Evolutionary conservation across 106 monocot species (phyloP), one percentile per base, ranked within the genome.

Genomic region (Agapanthus africanus): DNA sequence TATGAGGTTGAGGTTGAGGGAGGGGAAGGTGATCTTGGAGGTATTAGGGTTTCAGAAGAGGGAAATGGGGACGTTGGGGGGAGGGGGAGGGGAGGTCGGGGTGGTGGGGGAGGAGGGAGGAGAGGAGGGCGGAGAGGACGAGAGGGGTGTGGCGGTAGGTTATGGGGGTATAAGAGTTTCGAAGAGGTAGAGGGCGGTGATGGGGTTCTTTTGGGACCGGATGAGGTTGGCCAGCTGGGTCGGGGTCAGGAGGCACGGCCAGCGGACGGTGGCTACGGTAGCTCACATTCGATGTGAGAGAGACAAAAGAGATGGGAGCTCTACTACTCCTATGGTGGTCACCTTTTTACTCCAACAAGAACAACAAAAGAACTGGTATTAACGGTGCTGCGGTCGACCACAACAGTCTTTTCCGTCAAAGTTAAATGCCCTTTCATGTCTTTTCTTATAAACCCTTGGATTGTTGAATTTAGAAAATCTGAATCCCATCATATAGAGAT

Each of bases 211-310:
- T 76, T 95, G 91, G 27, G 66, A 88, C 18, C 78, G 77, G 68
- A 95, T 85, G 35, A 91, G 72, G 15, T 61, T 69, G 26, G 77
- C 69, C 38, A 95, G 77, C 50, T 78, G 71, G 26, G 67, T 36
- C 33, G 95, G 88, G n/a, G 73, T 79, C 10, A 91, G 86, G 26
- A 86, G 33, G 6, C 84, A 75, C 39, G 91, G 95, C 91, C 91
- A 91, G 56, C 79, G 71, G 40, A 84, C 61, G n/a, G 74, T 26
- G 9, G 54, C n/a, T n/a, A n/a, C n/a, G n/a, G n/a, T n/a, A n/a
- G n/a, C n/a, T n/a, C n/a, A n/a, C n/a, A n/a, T n/a, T n/a, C n/a
- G n/a, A n/a, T n/a, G n/a, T n/a, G n/a, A n/a, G n/a, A n/a, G n/a
- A n/a, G n/a, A n/a, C n/a, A n/a, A n/a, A n/a, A n/a, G n/a, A n/a